These are phyloP conservation scores for Hirschioporus abietinus DNA, from an alignment of 768 basidiomycete genomes.

Conservation along the genomic window DNA sequence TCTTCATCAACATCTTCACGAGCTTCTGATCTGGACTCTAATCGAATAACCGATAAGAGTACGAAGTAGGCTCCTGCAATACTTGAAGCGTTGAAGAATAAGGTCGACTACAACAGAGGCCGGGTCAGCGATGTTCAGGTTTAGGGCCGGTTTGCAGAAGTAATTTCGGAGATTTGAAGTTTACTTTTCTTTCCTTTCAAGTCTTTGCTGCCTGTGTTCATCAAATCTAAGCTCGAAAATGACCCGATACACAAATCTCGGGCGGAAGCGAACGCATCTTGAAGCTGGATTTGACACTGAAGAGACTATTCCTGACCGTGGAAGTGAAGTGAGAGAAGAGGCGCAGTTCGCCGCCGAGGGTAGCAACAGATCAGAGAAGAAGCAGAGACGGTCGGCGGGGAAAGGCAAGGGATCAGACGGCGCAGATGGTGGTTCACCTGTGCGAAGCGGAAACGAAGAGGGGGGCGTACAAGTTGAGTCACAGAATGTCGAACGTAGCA, in stretches of 20 bases:
- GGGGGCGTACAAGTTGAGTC: constrained; percentile 20
- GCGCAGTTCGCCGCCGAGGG: constrained; percentile 9
- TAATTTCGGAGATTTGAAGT: too few species aligned
- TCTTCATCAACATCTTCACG: too few species aligned
- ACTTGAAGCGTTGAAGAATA: too few species aligned
- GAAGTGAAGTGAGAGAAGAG: constrained; percentile 15
- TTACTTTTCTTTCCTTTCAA: background rate
- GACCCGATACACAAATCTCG: constrained; percentile 73
- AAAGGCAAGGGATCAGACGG: constrained; percentile 35
- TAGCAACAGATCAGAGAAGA: constrained; percentile 30
- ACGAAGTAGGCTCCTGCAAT: too few species aligned
- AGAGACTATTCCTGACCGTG: constrained; percentile 12
- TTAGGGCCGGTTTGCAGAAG: too few species aligned
- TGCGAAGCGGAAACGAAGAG: constrained; percentile 12
- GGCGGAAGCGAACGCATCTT: constrained; percentile 66
- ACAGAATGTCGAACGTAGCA: constrained; percentile 15
- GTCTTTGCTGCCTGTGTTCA: background rate
- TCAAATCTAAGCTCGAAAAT: too few species aligned
- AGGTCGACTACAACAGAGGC: too few species aligned
- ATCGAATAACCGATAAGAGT: too few species aligned
- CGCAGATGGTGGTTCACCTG: constrained; percentile 12
- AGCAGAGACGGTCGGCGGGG: constrained; percentile 50
- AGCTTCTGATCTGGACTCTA: too few species aligned
- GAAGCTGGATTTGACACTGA: constrained; percentile 49
- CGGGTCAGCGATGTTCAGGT: too few species aligned